Evolutionary conservation across 1,284 basidiomycete genomes (phyloP), one percentile per base, ranked within the genome.

Genomic region (Anthracocystis walkeri): DNA sequence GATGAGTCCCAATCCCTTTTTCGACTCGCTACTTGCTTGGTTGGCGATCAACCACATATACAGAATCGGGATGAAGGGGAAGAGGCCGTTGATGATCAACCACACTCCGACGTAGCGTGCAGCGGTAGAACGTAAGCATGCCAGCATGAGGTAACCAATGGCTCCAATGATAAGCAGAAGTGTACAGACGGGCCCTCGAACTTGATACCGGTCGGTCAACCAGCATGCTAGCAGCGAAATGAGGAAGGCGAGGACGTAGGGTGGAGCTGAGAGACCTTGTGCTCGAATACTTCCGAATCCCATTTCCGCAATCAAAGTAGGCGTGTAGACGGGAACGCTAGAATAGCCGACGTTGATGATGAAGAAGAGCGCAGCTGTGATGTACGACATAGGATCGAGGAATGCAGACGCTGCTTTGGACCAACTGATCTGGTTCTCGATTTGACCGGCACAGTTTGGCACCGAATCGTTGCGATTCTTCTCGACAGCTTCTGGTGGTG

Each of bases 311-410:
- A 85, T 53, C 23, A 84, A 74, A 25, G 78, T 82, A 2, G 83
- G 83, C 3, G 78, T 54, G 75, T 82, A 85, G 52, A 84, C 81
- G 16, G 83, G 80, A 6, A 85, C 65, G 14, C 57, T 57, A 18
- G 75, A 76, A 49, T 81, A 83, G 1, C 74, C 74, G 42, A 84
- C 80, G 57, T 84, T 85, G 56, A 73, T 67, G 51, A 77, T 77
- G 52, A 83, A 85, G 57, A 82, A 54, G 7, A 68, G 25, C 14
- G 77, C 70, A 2, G 69, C n/a, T n/a, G n/a, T 52, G 45, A 81
- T 60, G 58, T 73, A 84, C 12, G 75, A 74, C 48, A 81, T 69
- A 1, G 77, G 81, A 42, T 81, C 75, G 18, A 11, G 62, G 21
- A 84, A 65, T 0, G 82, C 82, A 4, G 56, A 50, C 5, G 45